Base-by-base conservation (phyloP, 2,329 filamentous ascomycete species). In the Acephala macrosclerotiorum region DNA sequence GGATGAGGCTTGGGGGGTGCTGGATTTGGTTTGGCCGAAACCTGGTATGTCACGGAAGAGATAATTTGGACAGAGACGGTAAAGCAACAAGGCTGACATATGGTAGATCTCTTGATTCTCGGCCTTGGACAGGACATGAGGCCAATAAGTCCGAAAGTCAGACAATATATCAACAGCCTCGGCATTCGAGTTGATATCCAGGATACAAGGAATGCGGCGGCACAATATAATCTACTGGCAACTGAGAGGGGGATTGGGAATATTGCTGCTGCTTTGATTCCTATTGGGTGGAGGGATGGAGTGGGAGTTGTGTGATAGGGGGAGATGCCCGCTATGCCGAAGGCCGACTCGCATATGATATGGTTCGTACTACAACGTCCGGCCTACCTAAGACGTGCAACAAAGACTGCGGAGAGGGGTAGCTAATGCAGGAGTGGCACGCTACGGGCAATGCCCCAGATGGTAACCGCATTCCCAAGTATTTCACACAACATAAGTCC, bases 151-250 rank as follows among this genome's bases (percentile, higher is more conserved):
- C 91, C 92, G 0, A 84, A 88, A 71, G 92, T 93, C 51, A 89
- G 91, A 72, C 84, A 84, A 65, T 84, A 89, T 72, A 88, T 99
- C 64, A 91, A 90, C 68, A 85, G 87, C 35, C 79, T 98, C 49
- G 96, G 96, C 0, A 91, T 98, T 72, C 85, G 93, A 64, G 84
- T 98, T 5, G 96, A 99, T 75, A 85, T 97, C 3, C 86, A 95
- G 75, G 96, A 98, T 80, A 98, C 96, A 36, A 85, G 93, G 69
- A 98, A 98, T 79, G 96, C 96, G 9, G 93, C 95, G 1, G 91
- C 94, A 38, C 94, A 97, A 77, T 99, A 96, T 79, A 99, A 99
- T 76, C 77, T 99, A 74, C 81, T 99, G 62, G 95, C 94, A n/a
- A 98, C 94, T 20, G 96, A 99, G 81, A 84, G 96, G 60, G 95